Conservation (phyloP, 1,139 yeast species). For the Debaryomycetaceae sp. region DNA sequence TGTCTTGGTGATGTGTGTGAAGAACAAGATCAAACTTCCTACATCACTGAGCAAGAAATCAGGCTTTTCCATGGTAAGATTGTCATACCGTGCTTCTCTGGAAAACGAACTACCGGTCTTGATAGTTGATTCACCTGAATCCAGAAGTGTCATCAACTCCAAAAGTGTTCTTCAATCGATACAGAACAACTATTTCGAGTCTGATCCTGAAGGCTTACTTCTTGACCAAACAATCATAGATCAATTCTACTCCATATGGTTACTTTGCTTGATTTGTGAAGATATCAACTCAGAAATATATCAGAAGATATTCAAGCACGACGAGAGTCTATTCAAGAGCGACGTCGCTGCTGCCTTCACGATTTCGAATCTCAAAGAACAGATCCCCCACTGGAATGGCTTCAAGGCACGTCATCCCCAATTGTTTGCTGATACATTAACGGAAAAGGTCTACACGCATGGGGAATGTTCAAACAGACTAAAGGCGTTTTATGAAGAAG, state of each 20-base stretch:
- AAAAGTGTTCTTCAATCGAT: slow-evolving; percentile 19
- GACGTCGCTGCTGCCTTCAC: slow-evolving; percentile 13
- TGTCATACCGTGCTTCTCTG: slow-evolving; percentile 39
- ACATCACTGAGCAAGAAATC: slow-evolving; percentile 2
- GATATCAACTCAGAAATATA: slow-evolving; percentile 8
- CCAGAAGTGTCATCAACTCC: slow-evolving; percentile 21
- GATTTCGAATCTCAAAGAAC: slow-evolving; percentile 12
- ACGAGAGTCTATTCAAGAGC: slow-evolving; percentile 12
- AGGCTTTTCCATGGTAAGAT: slow-evolving; percentile 22
- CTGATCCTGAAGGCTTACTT: slow-evolving; percentile 16
- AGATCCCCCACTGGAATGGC: slow-evolving; percentile 23
- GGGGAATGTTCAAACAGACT: neutral
- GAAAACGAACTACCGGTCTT: slow-evolving; percentile 43
- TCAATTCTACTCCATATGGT: slow-evolving; percentile 40
- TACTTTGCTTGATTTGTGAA: slow-evolving; percentile 26
- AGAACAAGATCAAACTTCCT: slow-evolving; percentile 33
- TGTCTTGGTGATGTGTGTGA: slow-evolving; percentile 30
- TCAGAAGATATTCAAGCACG: slow-evolving; percentile 16
- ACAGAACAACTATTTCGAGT: slow-evolving; percentile 11
- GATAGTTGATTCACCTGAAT: slow-evolving; percentile 33
- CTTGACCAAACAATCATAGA: slow-evolving; percentile 33
- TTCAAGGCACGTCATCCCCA: slow-evolving; percentile 23
- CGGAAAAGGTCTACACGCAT: neutral
- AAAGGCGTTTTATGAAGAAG: slow-evolving; percentile 10
- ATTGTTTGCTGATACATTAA: slow-evolving; percentile 11